Conservation (phyloP, 2,329 filamentous ascomycete genomes). For the Alternaria sp. region DNA sequence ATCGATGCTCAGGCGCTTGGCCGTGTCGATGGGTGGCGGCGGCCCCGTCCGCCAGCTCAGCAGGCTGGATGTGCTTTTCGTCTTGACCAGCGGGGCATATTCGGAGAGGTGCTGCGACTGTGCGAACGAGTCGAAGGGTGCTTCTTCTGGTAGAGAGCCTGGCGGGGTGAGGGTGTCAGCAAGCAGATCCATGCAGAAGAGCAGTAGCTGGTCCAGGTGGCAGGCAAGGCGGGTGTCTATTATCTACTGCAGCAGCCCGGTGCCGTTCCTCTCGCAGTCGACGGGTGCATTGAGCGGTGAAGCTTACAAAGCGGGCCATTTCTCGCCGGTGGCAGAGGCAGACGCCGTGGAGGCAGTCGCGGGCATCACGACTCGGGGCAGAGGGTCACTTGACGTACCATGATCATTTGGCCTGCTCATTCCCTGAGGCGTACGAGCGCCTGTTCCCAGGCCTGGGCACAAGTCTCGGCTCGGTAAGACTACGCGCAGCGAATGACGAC, state of each 20-base stretch:
- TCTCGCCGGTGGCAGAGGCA: neutral
- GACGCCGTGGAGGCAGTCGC: neutral
- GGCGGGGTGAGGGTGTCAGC: slow-evolving; percentile 36
- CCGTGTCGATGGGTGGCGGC: slow-evolving; percentile 59
- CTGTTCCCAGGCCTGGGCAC: slow-evolving; percentile 29
- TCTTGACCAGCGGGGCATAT: slow-evolving; percentile 54
- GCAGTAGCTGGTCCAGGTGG: neutral
- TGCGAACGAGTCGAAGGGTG: slow-evolving; percentile 29
- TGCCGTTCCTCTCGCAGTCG: slow-evolving; percentile 3
- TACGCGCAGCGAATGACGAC: slow-evolving; percentile 14
- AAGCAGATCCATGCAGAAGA: slow-evolving; percentile 25
- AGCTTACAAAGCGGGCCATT: slow-evolving; percentile 2
- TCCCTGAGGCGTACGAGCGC: slow-evolving; percentile 41
- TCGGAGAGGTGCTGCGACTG: slow-evolving; percentile 29
- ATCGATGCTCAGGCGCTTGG: slow-evolving; percentile 78
- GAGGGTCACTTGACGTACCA: slow-evolving; percentile 40
- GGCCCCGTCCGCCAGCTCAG: slow-evolving; percentile 43
- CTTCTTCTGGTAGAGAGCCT: slow-evolving; percentile 46
- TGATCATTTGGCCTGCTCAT: slow-evolving; percentile 51
- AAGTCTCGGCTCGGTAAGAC: slow-evolving; percentile 22
- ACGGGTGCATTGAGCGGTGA: slow-evolving; percentile 3
- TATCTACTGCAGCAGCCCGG: neutral
- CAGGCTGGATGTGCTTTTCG: slow-evolving; percentile 58
- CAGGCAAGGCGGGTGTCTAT: neutral
- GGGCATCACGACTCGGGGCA: neutral